These are phyloP conservation scores for Backusella mclennaniae DNA, from an alignment of 192 early-diverging fungal genomes.

Conservation along the genomic window DNA sequence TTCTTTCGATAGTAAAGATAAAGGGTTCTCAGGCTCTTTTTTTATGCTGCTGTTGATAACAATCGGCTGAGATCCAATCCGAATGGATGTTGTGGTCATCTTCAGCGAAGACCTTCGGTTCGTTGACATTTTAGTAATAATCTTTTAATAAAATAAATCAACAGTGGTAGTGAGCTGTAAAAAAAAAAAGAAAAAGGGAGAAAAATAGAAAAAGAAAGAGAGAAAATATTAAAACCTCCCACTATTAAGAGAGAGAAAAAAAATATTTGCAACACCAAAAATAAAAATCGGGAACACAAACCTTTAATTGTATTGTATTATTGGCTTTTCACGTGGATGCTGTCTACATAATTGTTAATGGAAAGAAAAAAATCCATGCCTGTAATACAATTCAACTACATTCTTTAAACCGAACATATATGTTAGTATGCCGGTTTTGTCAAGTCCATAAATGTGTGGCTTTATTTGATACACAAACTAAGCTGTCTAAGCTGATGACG, in stretches of 20 bases:
- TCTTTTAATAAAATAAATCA: neutral
- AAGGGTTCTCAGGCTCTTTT: neutral
- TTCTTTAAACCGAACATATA: neutral
- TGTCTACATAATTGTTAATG: neutral
- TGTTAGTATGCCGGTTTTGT: neutral
- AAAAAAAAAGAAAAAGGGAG: neutral
- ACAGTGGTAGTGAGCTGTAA: neutral
- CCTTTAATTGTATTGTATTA: constrained; percentile 6
- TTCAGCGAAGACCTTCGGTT: neutral
- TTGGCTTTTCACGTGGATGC: neutral
- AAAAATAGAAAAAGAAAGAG: neutral
- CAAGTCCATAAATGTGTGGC: neutral
- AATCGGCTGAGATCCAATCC: neutral
- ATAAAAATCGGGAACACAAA: neutral
- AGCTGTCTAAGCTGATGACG: neutral
- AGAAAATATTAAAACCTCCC: neutral
- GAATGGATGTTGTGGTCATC: constrained; percentile 10
- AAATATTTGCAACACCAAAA: neutral
- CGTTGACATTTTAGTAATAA: neutral
- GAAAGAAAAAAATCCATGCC: neutral
- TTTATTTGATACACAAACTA: constrained; percentile 4
- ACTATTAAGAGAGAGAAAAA: neutral
- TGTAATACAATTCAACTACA: neutral
- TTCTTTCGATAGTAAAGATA: neutral
- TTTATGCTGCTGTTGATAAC: neutral